Evolutionary conservation across 768 basidiomycete genomes (phyloP).

Genomic region (Boletus pseudopeckii): DNA sequence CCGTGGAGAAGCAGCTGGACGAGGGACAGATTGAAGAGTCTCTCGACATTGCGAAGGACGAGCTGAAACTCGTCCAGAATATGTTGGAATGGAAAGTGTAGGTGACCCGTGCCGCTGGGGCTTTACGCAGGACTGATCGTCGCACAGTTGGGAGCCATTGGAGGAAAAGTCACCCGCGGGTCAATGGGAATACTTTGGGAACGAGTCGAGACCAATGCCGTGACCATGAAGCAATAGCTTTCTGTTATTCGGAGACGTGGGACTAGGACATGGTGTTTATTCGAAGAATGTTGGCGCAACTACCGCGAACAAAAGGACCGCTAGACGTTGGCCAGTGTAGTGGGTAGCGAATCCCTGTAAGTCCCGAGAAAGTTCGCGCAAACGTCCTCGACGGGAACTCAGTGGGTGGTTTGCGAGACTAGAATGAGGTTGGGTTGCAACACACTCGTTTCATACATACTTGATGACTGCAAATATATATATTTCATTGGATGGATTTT

Average conservation of each 20-base stretch:
- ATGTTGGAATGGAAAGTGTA: constrained; percentile 97
- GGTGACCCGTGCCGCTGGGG: constrained; percentile 35
- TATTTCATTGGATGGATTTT: not conserved
- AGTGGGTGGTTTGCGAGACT: not conserved
- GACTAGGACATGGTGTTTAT: not conserved
- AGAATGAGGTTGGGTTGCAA: too few relatives aligned
- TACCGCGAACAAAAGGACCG: constrained; percentile 1
- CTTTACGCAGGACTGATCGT: constrained; percentile 3
- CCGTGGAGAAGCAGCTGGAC: constrained; percentile 70
- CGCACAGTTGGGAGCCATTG: constrained; percentile 79
- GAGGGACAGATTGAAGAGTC: constrained; percentile 89
- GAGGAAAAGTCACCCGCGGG: constrained; percentile 76
- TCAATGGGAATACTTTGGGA: constrained; percentile 85
- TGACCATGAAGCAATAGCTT: constrained; percentile 8
- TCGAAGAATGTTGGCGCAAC: constrained; percentile 3
- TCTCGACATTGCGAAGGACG: constrained; percentile 77
- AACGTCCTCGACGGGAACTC: not conserved
- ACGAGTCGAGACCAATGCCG: constrained; percentile 43
- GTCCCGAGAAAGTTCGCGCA: constrained; percentile 30
- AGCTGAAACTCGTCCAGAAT: constrained; percentile 70
- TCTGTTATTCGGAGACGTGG: not conserved
- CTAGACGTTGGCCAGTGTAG: not conserved
- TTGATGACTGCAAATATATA: not conserved
- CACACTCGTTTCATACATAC: not conserved
- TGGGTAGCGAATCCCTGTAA: constrained; percentile 8